These are phyloP conservation scores for Globisporangium viniferum DNA, from an alignment of 352 stramenopile species.

Conservation along the genomic window DNA sequence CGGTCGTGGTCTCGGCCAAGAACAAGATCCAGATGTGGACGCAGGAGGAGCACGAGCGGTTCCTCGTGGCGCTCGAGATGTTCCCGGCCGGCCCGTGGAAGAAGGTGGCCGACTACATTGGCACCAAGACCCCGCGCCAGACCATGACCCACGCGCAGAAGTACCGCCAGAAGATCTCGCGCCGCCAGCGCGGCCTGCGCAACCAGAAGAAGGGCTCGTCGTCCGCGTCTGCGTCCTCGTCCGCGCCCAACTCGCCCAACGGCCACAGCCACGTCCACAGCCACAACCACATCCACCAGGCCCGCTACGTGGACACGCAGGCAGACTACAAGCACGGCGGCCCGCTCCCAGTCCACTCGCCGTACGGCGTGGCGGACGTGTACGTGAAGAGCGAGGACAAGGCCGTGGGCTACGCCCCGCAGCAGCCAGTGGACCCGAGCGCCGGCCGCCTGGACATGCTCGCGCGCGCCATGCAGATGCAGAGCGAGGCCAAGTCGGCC, in stretches of 20 bases:
- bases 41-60: slow-evolving; percentile 83
- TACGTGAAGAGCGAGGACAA: slow-evolving; percentile 41
- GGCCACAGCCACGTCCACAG: not conserved
- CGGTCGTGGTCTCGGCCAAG: slow-evolving; percentile 76
- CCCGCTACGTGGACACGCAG: slow-evolving; percentile 25
- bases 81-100: slow-evolving; percentile 84
- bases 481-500: slow-evolving; percentile 17
- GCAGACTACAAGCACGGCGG: slow-evolving; percentile 27
- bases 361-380: slow-evolving; percentile 58
- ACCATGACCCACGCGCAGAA: slow-evolving; percentile 90
- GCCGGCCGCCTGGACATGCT: slow-evolving; percentile 68
- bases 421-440: slow-evolving; percentile 18
- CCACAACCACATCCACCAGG: not conserved
- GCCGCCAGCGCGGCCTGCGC: slow-evolving; percentile 62
- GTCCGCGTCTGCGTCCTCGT: not conserved
- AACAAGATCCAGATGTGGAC: slow-evolving; percentile 87
- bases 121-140: slow-evolving; percentile 90
- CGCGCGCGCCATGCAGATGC: slow-evolving; percentile 53
- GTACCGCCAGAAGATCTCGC: slow-evolving; percentile 82
- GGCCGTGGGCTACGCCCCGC: slow-evolving; percentile 21
- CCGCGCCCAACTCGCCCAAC: slow-evolving; percentile 13
- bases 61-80: slow-evolving; percentile 82
- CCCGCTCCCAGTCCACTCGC: slow-evolving; percentile 30
- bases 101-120: slow-evolving; percentile 81
- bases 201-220: slow-evolving; percentile 63